A percentile compares a stretch with the other conserved stretches of the same genome.
These are phyloP conservation scores for Oxyria digyna DNA, from an alignment of 148 eudicot species.

Conservation along the genomic window DNA sequence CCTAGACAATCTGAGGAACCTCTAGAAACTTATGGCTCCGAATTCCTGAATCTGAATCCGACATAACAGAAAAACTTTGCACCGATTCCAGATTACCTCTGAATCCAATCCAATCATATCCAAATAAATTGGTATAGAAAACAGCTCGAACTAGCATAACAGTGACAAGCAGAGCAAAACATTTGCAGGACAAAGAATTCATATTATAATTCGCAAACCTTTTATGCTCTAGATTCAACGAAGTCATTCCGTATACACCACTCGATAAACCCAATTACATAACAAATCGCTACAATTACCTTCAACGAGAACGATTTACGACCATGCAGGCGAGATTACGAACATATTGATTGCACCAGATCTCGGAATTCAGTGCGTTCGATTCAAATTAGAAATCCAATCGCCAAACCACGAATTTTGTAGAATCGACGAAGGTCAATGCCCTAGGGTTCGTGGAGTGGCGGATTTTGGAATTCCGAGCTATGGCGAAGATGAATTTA, in stretches of 20 bases:
- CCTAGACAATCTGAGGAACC: constrained; percentile 95
- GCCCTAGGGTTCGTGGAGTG: background rate
- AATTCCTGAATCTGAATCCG: constrained; percentile 12
- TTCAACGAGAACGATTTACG: background rate
- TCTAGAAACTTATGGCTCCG: constrained; percentile 48
- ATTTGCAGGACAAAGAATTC: constrained; percentile 44
- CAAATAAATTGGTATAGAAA: constrained; percentile 22
- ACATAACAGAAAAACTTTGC: background rate
- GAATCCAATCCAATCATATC: constrained; percentile 19
- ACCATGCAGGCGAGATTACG: constrained; percentile 7
- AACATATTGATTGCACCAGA: background rate
- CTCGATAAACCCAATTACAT: background rate
- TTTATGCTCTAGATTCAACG: background rate
- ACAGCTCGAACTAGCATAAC: constrained; percentile 38
- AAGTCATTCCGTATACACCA: background rate
- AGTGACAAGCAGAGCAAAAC: constrained; percentile 31
- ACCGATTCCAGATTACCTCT: constrained; percentile 11
- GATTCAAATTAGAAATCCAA: background rate
- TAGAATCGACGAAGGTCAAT: background rate
- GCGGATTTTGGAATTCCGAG: background rate
- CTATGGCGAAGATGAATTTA: background rate
- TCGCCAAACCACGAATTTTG: background rate
- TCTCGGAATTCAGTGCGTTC: constrained; percentile 2
- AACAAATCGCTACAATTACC: constrained; percentile 9
- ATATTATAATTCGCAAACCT: constrained; percentile 6